These are phyloP conservation scores for Cutaneotrichosporon sp. DNA, from an alignment of 1,284 basidiomycete genomes.

Conservation along the genomic window DNA sequence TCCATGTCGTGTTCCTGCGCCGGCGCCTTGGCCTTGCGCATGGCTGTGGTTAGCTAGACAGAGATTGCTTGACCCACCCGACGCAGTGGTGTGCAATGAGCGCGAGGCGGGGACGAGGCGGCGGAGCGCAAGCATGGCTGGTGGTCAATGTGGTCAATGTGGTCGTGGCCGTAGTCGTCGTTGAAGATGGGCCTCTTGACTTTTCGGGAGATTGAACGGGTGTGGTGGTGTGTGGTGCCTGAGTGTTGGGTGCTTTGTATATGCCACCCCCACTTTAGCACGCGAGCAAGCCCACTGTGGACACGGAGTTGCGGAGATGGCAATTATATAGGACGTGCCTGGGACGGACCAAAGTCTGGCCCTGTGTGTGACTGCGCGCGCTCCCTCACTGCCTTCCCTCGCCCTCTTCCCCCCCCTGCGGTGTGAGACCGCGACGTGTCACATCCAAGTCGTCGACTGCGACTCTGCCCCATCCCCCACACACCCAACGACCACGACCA, in stretches of 20 bases:
- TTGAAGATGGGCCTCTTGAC: not conserved
- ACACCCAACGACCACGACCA: no score
- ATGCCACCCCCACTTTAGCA: not conserved
- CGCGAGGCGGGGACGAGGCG: conserved; percentile 11
- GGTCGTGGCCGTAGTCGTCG: not conserved
- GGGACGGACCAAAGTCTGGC: not conserved
- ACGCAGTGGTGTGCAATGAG: conserved; percentile 12
- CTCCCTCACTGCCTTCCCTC: not conserved
- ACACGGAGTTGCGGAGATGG: no score
- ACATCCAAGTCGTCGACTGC: not conserved
- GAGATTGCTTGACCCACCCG: conserved; percentile 3
- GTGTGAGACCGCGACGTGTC: no score
- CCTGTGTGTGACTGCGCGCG: not conserved
- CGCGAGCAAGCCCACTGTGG: not conserved
- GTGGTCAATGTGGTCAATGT: not conserved
- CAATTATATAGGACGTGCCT: no score
- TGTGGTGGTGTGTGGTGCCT: no score
- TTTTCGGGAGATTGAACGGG: conserved; percentile 3
- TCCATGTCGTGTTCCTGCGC: conserved; percentile 5
- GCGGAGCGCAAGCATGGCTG: conserved; percentile 18
- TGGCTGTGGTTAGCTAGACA: not conserved
- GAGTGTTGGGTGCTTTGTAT: no score
- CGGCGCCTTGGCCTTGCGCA: conserved; percentile 11
- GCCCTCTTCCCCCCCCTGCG: not conserved
- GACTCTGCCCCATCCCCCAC: no score